phyloP scores from a whole-genome alignment of 108 stramenopile species.

The Skeletonema costatum region DNA sequence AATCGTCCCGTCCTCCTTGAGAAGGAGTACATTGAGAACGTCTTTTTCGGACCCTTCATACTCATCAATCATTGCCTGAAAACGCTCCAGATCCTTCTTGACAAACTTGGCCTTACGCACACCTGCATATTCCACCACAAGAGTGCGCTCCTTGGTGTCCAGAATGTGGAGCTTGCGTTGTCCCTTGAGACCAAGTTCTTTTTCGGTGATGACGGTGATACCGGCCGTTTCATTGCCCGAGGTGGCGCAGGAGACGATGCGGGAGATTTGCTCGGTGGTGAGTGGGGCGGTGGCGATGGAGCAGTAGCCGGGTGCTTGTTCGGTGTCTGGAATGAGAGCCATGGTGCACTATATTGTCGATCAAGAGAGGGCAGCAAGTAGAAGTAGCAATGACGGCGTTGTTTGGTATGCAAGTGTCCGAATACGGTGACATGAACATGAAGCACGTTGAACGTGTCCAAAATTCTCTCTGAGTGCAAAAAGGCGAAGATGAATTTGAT shows the following conservation, averaged over 20 bases:
- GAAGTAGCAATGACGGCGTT: too few species aligned
- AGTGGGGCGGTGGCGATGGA: constrained; percentile 5
- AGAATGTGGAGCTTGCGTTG: constrained; percentile 2
- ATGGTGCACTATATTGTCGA: not conserved
- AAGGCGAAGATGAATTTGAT: too few species aligned
- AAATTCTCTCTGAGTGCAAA: too few species aligned
- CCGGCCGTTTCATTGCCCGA: not conserved
- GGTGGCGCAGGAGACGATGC: not conserved
- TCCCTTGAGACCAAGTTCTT: constrained; percentile 13
- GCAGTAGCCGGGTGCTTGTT: constrained; percentile 11
- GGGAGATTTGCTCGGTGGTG: constrained; percentile 5
- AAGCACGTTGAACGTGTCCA: too few species aligned
- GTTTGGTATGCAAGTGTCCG: too few species aligned
- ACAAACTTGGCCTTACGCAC: constrained; percentile 22
- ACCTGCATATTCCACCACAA: constrained; percentile 18
- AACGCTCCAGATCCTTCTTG: constrained; percentile 21
- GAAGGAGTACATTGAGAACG: not conserved
- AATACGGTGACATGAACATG: too few species aligned
- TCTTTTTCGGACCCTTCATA: not conserved
- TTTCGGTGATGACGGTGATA: constrained; percentile 13
- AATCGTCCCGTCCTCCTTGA: constrained; percentile 16
- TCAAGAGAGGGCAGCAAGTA: too few species aligned
- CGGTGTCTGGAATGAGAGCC: constrained; percentile 1
- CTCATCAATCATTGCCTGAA: constrained; percentile 6
- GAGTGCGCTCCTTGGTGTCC: not conserved